Evolutionary conservation across 164 flowering plant genomes (phyloP).

Genomic region (Aristolochia californica): DNA sequence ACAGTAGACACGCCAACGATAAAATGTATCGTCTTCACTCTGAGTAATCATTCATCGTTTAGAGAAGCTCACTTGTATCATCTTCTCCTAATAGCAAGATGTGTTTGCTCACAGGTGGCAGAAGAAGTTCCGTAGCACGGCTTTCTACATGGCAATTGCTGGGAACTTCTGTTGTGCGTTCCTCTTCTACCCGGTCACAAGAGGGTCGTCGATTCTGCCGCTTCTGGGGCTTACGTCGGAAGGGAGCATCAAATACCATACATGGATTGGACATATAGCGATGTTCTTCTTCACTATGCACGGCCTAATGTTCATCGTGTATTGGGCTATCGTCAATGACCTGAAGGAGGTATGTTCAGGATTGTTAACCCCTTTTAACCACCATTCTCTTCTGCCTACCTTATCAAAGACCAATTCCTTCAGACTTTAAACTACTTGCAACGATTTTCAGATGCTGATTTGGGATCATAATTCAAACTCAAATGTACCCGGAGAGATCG

Average conservation of each 20-base stretch:
- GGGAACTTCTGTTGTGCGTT: slow-evolving; percentile 60
- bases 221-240: slow-evolving; percentile 26
- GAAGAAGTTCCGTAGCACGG: slow-evolving; percentile 29
- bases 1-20: slow-evolving; percentile 5
- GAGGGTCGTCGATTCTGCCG: slow-evolving; percentile 63
- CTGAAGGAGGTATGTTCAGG: background rate
- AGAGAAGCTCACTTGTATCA: no score
- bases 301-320: slow-evolving; percentile 38
- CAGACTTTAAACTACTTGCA: background rate
- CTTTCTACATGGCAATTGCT: slow-evolving; percentile 34
- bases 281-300: slow-evolving; percentile 61
- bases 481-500: slow-evolving; percentile 71
- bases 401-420: background rate
- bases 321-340: slow-evolving; percentile 24
- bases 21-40: slow-evolving; percentile 25
- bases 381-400: no score
- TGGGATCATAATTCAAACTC: slow-evolving; percentile 45
- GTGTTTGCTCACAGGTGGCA: no score
- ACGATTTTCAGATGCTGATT: slow-evolving; percentile 36
- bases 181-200: slow-evolving; percentile 66
- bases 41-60: no score
- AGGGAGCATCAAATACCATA: slow-evolving; percentile 53
- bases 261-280: slow-evolving; percentile 70
- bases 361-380: no score
- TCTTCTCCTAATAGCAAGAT: no score